phyloP scores from a whole-genome alignment of 2,329 filamentous ascomycete species.

The Shiraia sp. region DNA sequence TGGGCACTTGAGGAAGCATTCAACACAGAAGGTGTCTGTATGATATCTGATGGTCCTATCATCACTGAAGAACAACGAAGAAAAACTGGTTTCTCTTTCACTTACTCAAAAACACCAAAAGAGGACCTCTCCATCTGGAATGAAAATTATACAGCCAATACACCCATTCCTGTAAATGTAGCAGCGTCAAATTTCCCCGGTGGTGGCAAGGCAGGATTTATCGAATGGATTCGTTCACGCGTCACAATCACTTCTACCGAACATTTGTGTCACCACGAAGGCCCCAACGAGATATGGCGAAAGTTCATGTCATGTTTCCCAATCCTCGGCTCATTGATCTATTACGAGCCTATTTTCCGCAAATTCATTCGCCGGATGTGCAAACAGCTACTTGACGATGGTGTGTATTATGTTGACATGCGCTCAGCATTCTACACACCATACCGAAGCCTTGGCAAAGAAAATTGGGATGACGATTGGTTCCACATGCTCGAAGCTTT shows the following conservation, averaged over 20 bases:
- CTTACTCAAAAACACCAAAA: constrained; percentile 47
- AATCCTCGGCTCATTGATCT: constrained; percentile 73
- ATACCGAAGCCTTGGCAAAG: constrained; percentile 68
- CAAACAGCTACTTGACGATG: constrained; percentile 73
- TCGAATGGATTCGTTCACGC: constrained; percentile 74
- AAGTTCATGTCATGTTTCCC: constrained; percentile 79
- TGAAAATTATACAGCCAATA: constrained; percentile 61
- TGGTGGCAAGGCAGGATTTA: constrained; percentile 71
- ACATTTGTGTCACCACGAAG: constrained; percentile 78
- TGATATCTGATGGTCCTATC: constrained; percentile 64
- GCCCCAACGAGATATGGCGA: constrained; percentile 80
- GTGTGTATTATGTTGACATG: constrained; percentile 83
- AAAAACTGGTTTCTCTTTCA: constrained; percentile 63
- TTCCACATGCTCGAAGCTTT: constrained; percentile 72
- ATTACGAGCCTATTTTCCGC: constrained; percentile 89
- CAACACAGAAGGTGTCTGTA: constrained; percentile 72
- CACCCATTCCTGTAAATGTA: constrained; percentile 60
- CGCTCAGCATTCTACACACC: constrained; percentile 73
- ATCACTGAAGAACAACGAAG: constrained; percentile 57
- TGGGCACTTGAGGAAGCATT: constrained; percentile 76
- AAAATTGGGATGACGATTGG: constrained; percentile 69
- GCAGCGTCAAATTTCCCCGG: constrained; percentile 77
- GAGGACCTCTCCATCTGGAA: constrained; percentile 65
- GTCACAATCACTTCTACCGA: constrained; percentile 74
- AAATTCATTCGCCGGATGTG: constrained; percentile 74